Percentiles rank a stretch among this genome's conserved stretches.
These are phyloP conservation scores for Pestalotiopsis sp. DNA, from an alignment of 2,329 filamentous ascomycete genomes.

Conservation along the genomic window DNA sequence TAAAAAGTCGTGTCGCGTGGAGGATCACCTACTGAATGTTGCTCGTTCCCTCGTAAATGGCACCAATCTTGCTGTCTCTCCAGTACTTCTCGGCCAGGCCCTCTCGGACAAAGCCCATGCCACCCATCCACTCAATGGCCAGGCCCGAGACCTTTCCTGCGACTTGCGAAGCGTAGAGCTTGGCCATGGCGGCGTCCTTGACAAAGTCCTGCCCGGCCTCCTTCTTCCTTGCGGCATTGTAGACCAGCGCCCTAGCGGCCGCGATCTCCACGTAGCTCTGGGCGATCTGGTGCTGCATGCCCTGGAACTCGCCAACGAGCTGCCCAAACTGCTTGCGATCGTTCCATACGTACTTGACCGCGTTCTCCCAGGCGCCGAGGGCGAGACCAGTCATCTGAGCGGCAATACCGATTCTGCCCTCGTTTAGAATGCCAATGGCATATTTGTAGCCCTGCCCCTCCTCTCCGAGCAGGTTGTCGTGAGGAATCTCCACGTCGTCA, in stretches of 20 bases:
- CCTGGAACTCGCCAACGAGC: slow-evolving; percentile 94
- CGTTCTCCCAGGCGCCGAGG: slow-evolving; percentile 93
- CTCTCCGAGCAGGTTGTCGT: slow-evolving; percentile 84
- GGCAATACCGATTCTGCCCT: slow-evolving; percentile 95
- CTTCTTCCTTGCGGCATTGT: slow-evolving; percentile 97
- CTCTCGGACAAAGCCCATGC: slow-evolving; percentile 97
- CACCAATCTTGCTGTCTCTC: slow-evolving; percentile 97
- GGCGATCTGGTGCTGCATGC: slow-evolving; percentile 98
- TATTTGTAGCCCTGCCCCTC: slow-evolving; percentile 97
- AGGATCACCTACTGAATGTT: slow-evolving; percentile 63
- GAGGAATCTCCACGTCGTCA: slow-evolving; percentile 90
- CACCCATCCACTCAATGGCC: slow-evolving; percentile 98
- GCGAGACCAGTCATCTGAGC: slow-evolving; percentile 98
- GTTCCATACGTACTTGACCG: slow-evolving; percentile 95
- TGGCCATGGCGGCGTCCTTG: slow-evolving; percentile 95
- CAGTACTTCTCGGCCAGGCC: slow-evolving; percentile 98
- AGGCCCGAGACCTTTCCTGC: slow-evolving; percentile 82
- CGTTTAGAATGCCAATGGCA: slow-evolving; percentile 90
- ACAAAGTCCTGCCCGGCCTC: slow-evolving; percentile 96
- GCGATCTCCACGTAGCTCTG: slow-evolving; percentile 94
- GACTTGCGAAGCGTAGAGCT: slow-evolving; percentile 92
- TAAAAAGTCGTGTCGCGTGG: neutral
- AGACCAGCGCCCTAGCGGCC: slow-evolving; percentile 89
- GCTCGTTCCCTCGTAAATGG: slow-evolving; percentile 93
- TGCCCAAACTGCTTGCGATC: slow-evolving; percentile 96